Percentiles rank a stretch among this genome's conserved stretches.
phyloP scores from a whole-genome alignment of 257 asterid species.

The Leonotis leonurus region DNA sequence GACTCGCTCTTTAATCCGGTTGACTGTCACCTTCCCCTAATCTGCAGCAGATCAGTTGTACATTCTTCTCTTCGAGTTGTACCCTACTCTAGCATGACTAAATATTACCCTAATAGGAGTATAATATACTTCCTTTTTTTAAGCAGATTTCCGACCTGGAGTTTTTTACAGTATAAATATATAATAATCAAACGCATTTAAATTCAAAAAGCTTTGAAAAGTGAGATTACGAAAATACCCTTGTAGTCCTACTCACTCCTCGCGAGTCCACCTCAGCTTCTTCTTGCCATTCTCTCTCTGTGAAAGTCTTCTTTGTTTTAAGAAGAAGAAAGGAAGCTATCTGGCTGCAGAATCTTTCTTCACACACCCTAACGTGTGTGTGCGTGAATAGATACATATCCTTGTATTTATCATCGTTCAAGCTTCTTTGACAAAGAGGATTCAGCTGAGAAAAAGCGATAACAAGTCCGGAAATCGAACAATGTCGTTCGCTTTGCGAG shows the following conservation, averaged over 20 bases:
- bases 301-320: conserved; percentile 46
- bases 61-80: neutral
- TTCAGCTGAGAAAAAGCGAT: conserved; percentile 36
- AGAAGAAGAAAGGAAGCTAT: conserved; percentile 40
- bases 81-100: conserved; percentile 13
- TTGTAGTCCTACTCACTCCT: conserved; percentile 27
- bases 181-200: conserved; percentile 26
- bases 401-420: conserved; percentile 7
- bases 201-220: conserved; percentile 19
- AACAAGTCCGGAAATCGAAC: conserved; percentile 24
- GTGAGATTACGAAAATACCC: conserved; percentile 10
- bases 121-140: neutral
- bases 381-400: conserved; percentile 7
- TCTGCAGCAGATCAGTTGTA: neutral
- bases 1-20: neutral
- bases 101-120: neutral
- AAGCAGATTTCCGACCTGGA: conserved; percentile 15
- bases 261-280: conserved; percentile 23
- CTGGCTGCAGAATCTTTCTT: conserved; percentile 13
- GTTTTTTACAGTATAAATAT: conserved; percentile 12
- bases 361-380: conserved; percentile 21
- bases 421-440: conserved; percentile 32
- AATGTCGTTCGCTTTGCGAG: conserved; percentile 36
- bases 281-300: conserved; percentile 21
- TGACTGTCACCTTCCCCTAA: neutral